Conservation (phyloP, 1,139 yeast genomes). For the Geotrichum europaeum region DNA sequence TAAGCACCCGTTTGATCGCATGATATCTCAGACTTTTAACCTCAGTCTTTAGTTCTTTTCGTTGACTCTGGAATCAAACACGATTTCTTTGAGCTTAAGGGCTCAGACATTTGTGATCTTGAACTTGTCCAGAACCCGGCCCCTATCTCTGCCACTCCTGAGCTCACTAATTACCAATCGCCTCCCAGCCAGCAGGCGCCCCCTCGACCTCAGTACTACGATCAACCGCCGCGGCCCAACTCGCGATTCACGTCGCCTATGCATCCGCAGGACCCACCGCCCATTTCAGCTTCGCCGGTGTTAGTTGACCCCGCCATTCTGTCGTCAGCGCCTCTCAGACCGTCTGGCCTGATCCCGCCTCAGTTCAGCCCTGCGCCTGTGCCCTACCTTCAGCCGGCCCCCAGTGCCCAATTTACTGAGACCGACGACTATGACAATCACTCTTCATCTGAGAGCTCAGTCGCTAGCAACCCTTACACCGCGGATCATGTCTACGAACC, state of each 20-base stretch:
- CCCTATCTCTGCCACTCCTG: constrained; percentile 7
- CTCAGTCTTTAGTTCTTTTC: constrained; percentile 21
- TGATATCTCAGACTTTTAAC: neutral
- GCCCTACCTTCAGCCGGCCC: neutral
- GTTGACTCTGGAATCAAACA: constrained; percentile 20
- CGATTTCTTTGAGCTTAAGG: constrained; percentile 22
- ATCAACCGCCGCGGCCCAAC: neutral
- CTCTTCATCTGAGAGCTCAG: constrained; percentile 22
- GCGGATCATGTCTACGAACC: constrained; percentile 19
- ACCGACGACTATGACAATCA: constrained; percentile 11
- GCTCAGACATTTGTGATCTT: constrained; percentile 30
- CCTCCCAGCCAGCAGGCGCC: constrained; percentile 5
- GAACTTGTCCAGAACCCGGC: constrained; percentile 26
- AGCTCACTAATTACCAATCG: neutral
- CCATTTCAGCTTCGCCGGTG: constrained; percentile 8
- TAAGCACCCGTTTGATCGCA: constrained; percentile 3
- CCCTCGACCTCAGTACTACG: constrained; percentile 3
- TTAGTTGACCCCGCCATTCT: constrained; percentile 31
- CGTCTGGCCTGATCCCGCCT: constrained; percentile 17
- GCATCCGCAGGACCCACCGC: neutral
- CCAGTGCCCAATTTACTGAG: neutral
- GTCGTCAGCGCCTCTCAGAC: constrained; percentile 21
- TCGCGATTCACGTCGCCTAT: neutral
- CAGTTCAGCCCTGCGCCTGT: constrained; percentile 1
- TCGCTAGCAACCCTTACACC: constrained; percentile 23